Base-by-base conservation (phyloP, 108 stramenopile species). In the Schizochytrium sp. region DNA sequence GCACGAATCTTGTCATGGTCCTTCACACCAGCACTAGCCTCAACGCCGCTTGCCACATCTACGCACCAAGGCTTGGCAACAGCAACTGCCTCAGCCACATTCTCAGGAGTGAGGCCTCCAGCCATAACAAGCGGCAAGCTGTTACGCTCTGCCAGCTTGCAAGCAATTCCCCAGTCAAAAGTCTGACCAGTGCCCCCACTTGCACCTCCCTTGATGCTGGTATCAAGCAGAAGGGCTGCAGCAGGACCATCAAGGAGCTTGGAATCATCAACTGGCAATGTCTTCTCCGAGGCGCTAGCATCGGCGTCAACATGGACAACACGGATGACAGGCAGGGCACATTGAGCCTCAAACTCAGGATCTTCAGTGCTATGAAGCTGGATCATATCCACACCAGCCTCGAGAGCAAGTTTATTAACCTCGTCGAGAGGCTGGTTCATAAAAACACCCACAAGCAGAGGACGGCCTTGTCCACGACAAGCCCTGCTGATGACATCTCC, bases 301-400 rank as follows among this genome's bases (percentile, higher is more conserved):
- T 95, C 90, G 38, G 95, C 96, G 89, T 94, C 95, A 56, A 99
- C 96, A 90, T 98, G 97, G 4, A 99, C 96, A 2, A 99, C 99
- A 40, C 96, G 93, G 7, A 99, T 91, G 4, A 94, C 96, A 4
- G 98, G 98, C 7, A 97, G 97, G 4, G 46, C 58, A 49, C 15
- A 41, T n/a, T 60, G 45, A 4, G 60, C 61, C 46, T 95, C 95
- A 28, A 95, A 96, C 72, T 91, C 95, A 94, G 95, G 94, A 4
- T 96, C 97, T 91, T 99, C 99, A 46, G 93, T 93, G 3, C 99
- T 98, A 87, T 99, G 99, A 76, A 99, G 94, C 91, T 99, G 99
- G 1, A 98, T 96, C 91, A 99, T 88, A 91, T 99, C 99, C 42
- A 99, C 90, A 4, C 98, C 98, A 73, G 95, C 95, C 4, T 90